Evolutionary conservation across 2,329 filamentous ascomycete species (phyloP).

Genomic region (Parascedosporium putredinis): DNA sequence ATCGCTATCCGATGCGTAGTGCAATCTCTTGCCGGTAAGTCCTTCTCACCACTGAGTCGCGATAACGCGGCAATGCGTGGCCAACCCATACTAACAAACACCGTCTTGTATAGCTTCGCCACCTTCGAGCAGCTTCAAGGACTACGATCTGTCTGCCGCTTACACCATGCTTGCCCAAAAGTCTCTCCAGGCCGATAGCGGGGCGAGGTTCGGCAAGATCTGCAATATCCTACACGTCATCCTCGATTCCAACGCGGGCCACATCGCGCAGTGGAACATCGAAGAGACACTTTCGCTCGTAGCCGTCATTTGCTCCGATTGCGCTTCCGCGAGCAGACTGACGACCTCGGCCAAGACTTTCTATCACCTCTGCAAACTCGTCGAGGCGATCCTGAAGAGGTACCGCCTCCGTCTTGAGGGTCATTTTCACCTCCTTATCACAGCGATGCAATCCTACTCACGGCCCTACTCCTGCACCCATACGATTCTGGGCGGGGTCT

Average conservation of each 20-base stretch:
- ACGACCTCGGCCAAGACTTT: conserved; percentile 28
- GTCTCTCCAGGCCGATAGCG: conserved; percentile 8
- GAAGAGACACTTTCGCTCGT: conserved; percentile 34
- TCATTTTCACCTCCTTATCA: conserved; percentile 48
- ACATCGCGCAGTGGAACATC: conserved; percentile 49
- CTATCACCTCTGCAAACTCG: conserved; percentile 38
- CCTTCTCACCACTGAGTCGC: too few relatives aligned
- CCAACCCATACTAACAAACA: conserved; percentile 11
- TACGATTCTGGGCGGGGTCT: conserved; percentile 16
- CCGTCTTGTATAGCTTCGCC: conserved; percentile 8
- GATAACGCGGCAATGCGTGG: too few relatives aligned
- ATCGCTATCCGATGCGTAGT: conserved; percentile 33
- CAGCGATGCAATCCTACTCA: conserved; percentile 45
- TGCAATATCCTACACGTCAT: conserved; percentile 33
- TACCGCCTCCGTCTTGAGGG: conserved; percentile 52
- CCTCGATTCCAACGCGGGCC: conserved; percentile 37
- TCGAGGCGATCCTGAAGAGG: conserved; percentile 46
- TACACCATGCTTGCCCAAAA: conserved; percentile 28
- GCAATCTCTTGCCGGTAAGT: conserved; percentile 27
- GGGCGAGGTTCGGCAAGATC: conserved; percentile 23
- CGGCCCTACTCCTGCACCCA: conserved; percentile 35
- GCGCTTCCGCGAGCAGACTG: conserved; percentile 16
- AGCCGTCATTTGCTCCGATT: conserved; percentile 28
- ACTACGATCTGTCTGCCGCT: conserved; percentile 27
- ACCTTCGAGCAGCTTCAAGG: conserved; percentile 5